A percentile compares a stretch with the other conserved stretches of the same genome.
Evolutionary conservation across 805 yeast species (phyloP).

Genomic region (Monosporozyma solicola): DNA sequence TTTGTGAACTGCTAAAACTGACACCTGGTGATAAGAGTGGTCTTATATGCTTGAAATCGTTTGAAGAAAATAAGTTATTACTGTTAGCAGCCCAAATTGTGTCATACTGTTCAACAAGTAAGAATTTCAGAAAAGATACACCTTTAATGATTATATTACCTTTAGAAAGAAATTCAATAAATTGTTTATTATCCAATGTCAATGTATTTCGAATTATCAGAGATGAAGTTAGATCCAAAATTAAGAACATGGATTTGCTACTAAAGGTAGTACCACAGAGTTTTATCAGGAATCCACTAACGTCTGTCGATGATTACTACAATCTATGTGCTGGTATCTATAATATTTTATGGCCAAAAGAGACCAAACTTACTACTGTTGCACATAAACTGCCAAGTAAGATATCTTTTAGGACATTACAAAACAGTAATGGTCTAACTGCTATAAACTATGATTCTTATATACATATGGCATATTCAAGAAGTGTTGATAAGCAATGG

Average conservation of each 20-base stretch:
- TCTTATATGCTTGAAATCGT: slow-evolving; percentile 18
- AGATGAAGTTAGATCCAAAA: slow-evolving; percentile 24
- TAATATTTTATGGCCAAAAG: slow-evolving; percentile 38
- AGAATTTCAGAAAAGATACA: slow-evolving; percentile 20
- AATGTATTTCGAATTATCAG: slow-evolving; percentile 41
- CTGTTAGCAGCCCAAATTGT: slow-evolving; percentile 40
- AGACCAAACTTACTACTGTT: slow-evolving; percentile 30
- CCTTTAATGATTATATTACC: slow-evolving; percentile 26
- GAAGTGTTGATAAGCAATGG: slow-evolving; percentile 79
- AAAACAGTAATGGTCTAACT: slow-evolving; percentile 15
- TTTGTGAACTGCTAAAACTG: slow-evolving; percentile 26
- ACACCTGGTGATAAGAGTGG: slow-evolving; percentile 25
- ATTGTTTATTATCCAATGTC: slow-evolving; percentile 40
- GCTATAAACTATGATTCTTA: slow-evolving; percentile 47
- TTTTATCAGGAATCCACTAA: slow-evolving; percentile 30
- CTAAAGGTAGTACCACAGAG: slow-evolving; percentile 37
- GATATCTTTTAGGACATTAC: slow-evolving; percentile 38
- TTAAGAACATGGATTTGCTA: slow-evolving; percentile 22
- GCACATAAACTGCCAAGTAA: slow-evolving; percentile 36
- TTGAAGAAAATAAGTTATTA: slow-evolving; percentile 39
- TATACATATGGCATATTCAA: slow-evolving; percentile 76
- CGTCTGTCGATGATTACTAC: slow-evolving; percentile 26
- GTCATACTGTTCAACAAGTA: slow-evolving; percentile 27
- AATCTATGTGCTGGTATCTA: slow-evolving; percentile 47
- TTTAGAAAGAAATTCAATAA: slow-evolving; percentile 21